Conservation (phyloP, 2,329 filamentous ascomycete genomes). For the Grosmannia huntii region DNA sequence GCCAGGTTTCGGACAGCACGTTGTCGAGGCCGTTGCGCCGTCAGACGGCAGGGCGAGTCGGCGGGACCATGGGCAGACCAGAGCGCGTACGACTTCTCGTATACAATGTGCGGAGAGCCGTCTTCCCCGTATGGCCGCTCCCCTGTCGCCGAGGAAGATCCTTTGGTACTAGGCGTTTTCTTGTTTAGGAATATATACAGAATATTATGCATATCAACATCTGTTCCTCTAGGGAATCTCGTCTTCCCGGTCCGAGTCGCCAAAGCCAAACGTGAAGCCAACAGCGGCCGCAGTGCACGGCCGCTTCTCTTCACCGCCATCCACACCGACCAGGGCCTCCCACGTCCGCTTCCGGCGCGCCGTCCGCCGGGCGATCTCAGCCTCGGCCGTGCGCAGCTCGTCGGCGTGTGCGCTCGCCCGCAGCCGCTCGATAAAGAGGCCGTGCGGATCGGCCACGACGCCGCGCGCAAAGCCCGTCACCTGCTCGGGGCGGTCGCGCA, state of each 20-base stretch:
- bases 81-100: too few species aligned
- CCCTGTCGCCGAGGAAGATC: too few species aligned
- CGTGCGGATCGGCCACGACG: conserved; percentile 58
- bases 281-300: conserved; percentile 19
- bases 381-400: conserved; percentile 42
- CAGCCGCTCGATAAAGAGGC: conserved; percentile 61
- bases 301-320: conserved; percentile 18
- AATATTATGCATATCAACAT: too few species aligned
- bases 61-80: too few species aligned
- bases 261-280: conserved; percentile 46
- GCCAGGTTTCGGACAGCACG: too few species aligned
- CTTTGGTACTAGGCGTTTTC: too few species aligned
- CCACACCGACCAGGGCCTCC: conserved; percentile 55
- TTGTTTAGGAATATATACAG: too few species aligned
- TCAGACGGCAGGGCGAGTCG: too few species aligned
- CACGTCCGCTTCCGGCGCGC: conserved; percentile 68
- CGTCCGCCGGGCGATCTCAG: conserved; percentile 49
- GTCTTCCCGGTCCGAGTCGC: conserved; percentile 18
- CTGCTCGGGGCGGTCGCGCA: conserved; percentile 71
- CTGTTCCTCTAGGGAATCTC: conserved; percentile 34
- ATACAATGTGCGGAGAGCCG: too few species aligned
- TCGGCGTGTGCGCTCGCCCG: conserved; percentile 49
- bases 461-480: conserved; percentile 64
- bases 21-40: too few species aligned
- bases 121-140: too few species aligned